Percentiles rank a stretch among this genome's conserved stretches.
Evolutionary conservation across 768 basidiomycete genomes (phyloP).

Genomic region (Termitomyces sp.): DNA sequence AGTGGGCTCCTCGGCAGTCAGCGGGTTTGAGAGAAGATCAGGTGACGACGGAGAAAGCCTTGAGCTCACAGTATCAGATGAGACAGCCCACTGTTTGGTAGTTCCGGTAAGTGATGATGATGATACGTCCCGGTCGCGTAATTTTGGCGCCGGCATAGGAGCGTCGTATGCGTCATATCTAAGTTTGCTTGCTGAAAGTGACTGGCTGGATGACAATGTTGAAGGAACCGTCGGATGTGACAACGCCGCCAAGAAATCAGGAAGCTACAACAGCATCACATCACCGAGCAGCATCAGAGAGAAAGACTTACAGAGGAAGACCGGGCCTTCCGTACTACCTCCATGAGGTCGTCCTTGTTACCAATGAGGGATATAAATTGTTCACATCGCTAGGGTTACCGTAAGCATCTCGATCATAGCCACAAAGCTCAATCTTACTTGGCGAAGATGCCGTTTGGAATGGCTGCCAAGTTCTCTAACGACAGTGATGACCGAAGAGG

Average conservation of each 20-base stretch:
- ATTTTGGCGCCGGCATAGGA: constrained; percentile 45
- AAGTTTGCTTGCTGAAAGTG: constrained; percentile 39
- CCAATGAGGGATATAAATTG: constrained; percentile 52
- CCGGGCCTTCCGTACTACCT: constrained; percentile 40
- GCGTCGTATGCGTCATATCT: constrained; percentile 68
- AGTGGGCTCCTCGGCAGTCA: constrained; percentile 41
- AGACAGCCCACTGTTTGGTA: constrained; percentile 24
- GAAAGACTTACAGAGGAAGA: constrained; percentile 48
- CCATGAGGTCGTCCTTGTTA: constrained; percentile 37
- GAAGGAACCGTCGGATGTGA: constrained; percentile 10
- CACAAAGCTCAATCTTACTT: constrained; percentile 31
- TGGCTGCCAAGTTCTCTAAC: constrained; percentile 39
- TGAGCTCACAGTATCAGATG: constrained; percentile 25
- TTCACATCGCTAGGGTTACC: constrained; percentile 51
- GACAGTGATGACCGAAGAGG: constrained; percentile 32
- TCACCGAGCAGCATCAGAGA: neutral
- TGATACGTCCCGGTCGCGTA: constrained; percentile 26
- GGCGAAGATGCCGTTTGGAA: constrained; percentile 50
- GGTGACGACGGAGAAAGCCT: constrained; percentile 21
- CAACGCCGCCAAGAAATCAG: constrained; percentile 58
- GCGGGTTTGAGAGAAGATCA: constrained; percentile 18
- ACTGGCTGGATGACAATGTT: constrained; percentile 14
- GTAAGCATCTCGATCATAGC: constrained; percentile 1
- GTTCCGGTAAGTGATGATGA: constrained; percentile 22
- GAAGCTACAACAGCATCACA: constrained; percentile 41